phyloP scores from a whole-genome alignment of 495 filamentous ascomycete genomes.

The Hypoxylon fragiforme region DNA sequence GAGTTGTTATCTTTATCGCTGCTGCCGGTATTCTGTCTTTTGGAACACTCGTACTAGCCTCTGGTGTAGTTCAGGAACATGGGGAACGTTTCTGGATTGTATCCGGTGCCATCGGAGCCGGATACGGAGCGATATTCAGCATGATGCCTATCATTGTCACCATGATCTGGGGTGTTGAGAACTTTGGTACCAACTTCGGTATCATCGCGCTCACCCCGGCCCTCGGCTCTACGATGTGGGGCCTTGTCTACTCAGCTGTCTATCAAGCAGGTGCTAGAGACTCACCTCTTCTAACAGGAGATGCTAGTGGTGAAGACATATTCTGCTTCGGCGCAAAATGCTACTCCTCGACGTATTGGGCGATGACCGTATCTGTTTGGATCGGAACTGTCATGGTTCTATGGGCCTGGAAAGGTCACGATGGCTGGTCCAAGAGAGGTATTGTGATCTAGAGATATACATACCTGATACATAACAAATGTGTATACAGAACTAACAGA shows the following conservation, averaged over 20 bases:
- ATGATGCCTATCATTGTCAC: constrained; percentile 87
- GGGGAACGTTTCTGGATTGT: constrained; percentile 76
- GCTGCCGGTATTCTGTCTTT: constrained; percentile 75
- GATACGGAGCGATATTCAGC: constrained; percentile 90
- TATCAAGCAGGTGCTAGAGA: constrained; percentile 68
- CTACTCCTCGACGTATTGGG: constrained; percentile 79
- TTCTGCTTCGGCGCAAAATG: constrained; percentile 76
- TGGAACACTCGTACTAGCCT: constrained; percentile 75
- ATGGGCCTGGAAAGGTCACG: constrained; percentile 77
- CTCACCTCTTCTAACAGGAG: constrained; percentile 15
- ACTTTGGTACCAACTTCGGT: constrained; percentile 98
- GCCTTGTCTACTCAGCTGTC: constrained; percentile 74
- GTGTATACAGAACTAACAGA: constrained; percentile 4
- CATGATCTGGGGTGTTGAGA: constrained; percentile 97
- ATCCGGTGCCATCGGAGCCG: constrained; percentile 78
- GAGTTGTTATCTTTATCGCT: constrained; percentile 75
- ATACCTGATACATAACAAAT: background rate
- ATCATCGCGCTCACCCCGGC: constrained; percentile 91
- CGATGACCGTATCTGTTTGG: constrained; percentile 75
- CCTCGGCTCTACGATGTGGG: constrained; percentile 81
- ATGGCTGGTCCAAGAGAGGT: constrained; percentile 76
- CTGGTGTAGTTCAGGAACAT: constrained; percentile 67
- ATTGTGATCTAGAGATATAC: constrained; percentile 61
- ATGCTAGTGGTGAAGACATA: constrained; percentile 46
- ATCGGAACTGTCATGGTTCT: constrained; percentile 72